phyloP scores from a whole-genome alignment of 148 eudicot species.

The Chenopodium album region DNA sequence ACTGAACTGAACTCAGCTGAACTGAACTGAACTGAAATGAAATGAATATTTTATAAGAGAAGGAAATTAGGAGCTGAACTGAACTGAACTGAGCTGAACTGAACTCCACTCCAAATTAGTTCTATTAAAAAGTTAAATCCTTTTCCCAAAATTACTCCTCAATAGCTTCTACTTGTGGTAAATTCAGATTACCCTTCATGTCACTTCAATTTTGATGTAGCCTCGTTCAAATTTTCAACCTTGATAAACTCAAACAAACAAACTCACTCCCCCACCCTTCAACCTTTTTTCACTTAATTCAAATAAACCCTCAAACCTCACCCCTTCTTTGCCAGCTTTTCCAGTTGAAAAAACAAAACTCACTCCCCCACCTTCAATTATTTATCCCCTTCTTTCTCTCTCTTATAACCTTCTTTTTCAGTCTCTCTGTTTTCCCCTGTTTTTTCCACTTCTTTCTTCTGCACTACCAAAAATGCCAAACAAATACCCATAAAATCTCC shows the following conservation, averaged over 20 bases:
- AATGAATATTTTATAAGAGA: too few species aligned
- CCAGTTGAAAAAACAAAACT: constrained; percentile 12
- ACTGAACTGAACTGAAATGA: too few species aligned
- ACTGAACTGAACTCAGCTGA: too few species aligned
- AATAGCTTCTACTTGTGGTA: not conserved
- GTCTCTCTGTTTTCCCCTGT: constrained; percentile 20
- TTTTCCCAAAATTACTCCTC: not conserved
- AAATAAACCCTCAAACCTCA: constrained; percentile 20
- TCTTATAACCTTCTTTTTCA: not conserved
- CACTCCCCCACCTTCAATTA: not conserved
- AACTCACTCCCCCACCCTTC: not conserved
- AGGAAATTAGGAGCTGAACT: too few species aligned
- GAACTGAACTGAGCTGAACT: too few species aligned
- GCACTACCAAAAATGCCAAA: not conserved
- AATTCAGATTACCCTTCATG: not conserved
- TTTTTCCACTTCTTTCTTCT: not conserved
- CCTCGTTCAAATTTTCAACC: constrained; percentile 20
- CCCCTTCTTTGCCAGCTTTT: constrained; percentile 29
- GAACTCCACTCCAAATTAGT: too few species aligned
- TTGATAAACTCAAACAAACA: constrained; percentile 16
- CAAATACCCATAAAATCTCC: not conserved
- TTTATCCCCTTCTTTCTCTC: constrained; percentile 3
- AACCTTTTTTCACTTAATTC: not conserved
- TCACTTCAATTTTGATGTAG: constrained; percentile 17
- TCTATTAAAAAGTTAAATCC: not conserved